Percentiles rank a stretch among this genome's conserved stretches.
phyloP scores from a whole-genome alignment of 805 yeast genomes.

The Zygosaccharomyces siamensis region DNA sequence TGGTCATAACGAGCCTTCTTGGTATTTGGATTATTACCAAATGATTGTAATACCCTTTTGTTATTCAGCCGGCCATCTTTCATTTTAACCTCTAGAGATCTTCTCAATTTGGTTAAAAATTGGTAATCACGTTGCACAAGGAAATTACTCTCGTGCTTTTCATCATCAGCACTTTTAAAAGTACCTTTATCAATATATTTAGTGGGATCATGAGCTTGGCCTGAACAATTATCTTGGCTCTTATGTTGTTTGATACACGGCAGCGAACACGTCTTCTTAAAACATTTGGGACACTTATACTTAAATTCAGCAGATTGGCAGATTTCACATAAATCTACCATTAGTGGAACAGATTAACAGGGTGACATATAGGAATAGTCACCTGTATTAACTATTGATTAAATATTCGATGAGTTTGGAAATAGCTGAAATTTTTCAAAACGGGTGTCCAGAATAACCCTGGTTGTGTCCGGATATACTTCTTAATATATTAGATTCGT shows the following conservation, averaged over 20 bases:
- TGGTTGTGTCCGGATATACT: not conserved
- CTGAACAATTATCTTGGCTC: slow-evolving; percentile 55
- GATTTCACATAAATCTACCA: slow-evolving; percentile 38
- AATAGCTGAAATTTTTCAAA: not conserved
- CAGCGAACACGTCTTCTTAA: slow-evolving; percentile 59
- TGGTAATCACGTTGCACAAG: slow-evolving; percentile 78
- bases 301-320: slow-evolving; percentile 44
- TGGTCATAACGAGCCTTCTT: slow-evolving; percentile 16
- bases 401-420: slow-evolving; percentile 6
- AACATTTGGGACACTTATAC: slow-evolving; percentile 81
- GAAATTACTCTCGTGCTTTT: slow-evolving; percentile 37
- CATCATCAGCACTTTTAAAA: slow-evolving; percentile 37
- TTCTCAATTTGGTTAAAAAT: slow-evolving; percentile 55
- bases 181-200: slow-evolving; percentile 48
- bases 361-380: not conserved
- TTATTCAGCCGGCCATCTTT: slow-evolving; percentile 45
- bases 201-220: slow-evolving; percentile 53
- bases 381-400: not conserved
- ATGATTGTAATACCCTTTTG: slow-evolving; percentile 38
- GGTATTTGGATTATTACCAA: slow-evolving; percentile 14
- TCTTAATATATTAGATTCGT: not conserved
- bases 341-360: not conserved
- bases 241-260: slow-evolving; percentile 72
- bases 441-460: not conserved
- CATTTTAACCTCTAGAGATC: slow-evolving; percentile 57